Evolutionary conservation across 2,329 filamentous ascomycete genomes (phyloP), one percentile per base, ranked within the genome.

Genomic region (Seiridium cupressi): DNA sequence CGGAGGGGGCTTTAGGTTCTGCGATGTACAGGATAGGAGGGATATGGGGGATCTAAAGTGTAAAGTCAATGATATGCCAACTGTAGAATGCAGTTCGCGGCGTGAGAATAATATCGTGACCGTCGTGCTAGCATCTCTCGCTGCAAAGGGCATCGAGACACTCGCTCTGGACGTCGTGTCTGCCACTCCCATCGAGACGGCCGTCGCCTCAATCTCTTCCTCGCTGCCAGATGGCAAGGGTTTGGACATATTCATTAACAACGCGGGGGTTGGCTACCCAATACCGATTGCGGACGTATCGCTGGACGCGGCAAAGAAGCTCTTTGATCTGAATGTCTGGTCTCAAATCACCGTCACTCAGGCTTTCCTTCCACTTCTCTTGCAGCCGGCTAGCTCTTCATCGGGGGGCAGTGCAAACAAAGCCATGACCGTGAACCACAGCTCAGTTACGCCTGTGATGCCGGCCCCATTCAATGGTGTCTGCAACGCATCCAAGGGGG

Each of bases 401-500:
- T 4, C 26, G 54, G 32, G 11, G 18, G 48, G 31, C 3, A 10
- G 26, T 18, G 6, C 53, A 42, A 42, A 42, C 38, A 7, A 42
- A 42, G 47, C 47, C 47, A 44, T 58, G 38, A 63, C 70, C 26
- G 62, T 70, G 8, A 70, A 68, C 42, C 66, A 68, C 55, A 65
- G 65, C 3, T 68, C 66, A 0, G 56, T 69, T 1, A 53, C 46
- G n/a, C 54, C 57, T 10, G 9, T 58, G n/a, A 51, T 34, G 26
- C 44, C 46, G 32, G 8, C 56, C 5, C 56, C 62, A 5, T 44
- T 49, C 31, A 32, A 59, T 59, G 63, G 63, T 26, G 38, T 66
- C 38, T 68, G 66, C 62, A 58, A 49, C 46, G 55, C 58, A 13
- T 66, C 68, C 44, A 74, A 74, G 57, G 66, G 65, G 26, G 71